Conservation (phyloP, 176 grass and related monocot species). For the Oryza officinalis region DNA sequence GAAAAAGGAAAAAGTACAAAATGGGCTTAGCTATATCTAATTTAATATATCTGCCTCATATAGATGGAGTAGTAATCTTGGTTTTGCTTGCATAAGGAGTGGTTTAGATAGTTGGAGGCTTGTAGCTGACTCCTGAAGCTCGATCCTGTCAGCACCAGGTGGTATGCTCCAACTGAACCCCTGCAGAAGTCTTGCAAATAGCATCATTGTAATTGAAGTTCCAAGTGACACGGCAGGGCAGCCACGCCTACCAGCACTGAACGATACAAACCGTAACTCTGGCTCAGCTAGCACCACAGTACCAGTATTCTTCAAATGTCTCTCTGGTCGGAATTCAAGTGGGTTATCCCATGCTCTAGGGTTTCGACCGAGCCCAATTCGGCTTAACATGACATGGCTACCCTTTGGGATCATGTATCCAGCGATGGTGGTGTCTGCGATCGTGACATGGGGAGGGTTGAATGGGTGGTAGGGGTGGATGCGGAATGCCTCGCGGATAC, state of each 20-base stretch:
- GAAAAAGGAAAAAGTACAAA: no score
- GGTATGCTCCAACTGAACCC: constrained; percentile 38
- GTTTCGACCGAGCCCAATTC: constrained; percentile 24
- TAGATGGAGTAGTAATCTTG: background rate
- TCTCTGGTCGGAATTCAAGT: constrained; percentile 21
- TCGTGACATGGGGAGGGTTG: constrained; percentile 31
- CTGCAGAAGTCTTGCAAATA: constrained; percentile 49
- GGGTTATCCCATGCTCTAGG: constrained; percentile 25
- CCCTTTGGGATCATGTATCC: constrained; percentile 45
- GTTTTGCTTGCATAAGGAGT: background rate
- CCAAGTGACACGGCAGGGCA: constrained; percentile 34
- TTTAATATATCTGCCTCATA: background rate
- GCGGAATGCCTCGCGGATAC: constrained; percentile 23
- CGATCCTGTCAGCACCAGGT: background rate
- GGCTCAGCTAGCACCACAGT: constrained; percentile 34
- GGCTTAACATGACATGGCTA: constrained; percentile 23
- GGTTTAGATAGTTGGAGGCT: constrained; percentile 24
- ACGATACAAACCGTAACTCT: constrained; percentile 35
- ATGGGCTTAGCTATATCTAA: no score
- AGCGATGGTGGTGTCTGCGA: background rate
- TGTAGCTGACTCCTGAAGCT: background rate
- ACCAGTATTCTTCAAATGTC: background rate
- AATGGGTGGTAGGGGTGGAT: constrained; percentile 39
- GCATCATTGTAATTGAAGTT: constrained; percentile 27
- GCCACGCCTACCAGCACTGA: constrained; percentile 30